These are phyloP conservation scores for Dittrichia graveolens DNA, from an alignment of 129 eudicot species.

Conservation along the genomic window DNA sequence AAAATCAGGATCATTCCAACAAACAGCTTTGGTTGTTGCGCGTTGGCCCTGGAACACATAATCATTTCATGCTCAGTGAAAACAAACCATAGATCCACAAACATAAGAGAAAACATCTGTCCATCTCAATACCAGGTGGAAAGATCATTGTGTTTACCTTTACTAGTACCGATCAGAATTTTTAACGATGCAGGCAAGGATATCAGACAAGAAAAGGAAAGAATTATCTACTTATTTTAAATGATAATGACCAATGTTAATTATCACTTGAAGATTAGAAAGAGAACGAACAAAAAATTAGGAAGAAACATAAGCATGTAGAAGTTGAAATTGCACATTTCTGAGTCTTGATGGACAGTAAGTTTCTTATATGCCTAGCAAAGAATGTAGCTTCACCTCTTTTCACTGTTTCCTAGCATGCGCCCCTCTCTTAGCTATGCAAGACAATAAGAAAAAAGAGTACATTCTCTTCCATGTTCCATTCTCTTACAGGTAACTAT, in stretches of 20 bases:
- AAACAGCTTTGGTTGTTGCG: conserved; percentile 87
- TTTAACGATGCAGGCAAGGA: neutral
- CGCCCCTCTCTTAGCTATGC: too few species aligned
- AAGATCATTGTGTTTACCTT: neutral
- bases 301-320: too few species aligned
- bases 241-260: neutral
- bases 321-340: too few species aligned
- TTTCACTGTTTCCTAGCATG: too few species aligned
- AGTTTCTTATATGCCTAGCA: too few species aligned
- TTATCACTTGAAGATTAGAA: neutral
- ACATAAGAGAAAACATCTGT: neutral
- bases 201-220: neutral
- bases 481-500: neutral
- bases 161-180: neutral
- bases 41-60: conserved; percentile 69
- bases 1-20: conserved; percentile 89
- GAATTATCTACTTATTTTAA: too few species aligned
- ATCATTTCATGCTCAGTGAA: neutral
- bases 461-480: neutral
- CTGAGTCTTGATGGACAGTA: too few species aligned
- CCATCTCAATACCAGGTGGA: neutral
- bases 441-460: too few species aligned
- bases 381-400: too few species aligned
- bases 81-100: neutral
- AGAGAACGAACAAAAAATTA: too few species aligned